Evolutionary conservation across 1,284 basidiomycete species (phyloP).

Genomic region (Butyriboletus appendiculatus): DNA sequence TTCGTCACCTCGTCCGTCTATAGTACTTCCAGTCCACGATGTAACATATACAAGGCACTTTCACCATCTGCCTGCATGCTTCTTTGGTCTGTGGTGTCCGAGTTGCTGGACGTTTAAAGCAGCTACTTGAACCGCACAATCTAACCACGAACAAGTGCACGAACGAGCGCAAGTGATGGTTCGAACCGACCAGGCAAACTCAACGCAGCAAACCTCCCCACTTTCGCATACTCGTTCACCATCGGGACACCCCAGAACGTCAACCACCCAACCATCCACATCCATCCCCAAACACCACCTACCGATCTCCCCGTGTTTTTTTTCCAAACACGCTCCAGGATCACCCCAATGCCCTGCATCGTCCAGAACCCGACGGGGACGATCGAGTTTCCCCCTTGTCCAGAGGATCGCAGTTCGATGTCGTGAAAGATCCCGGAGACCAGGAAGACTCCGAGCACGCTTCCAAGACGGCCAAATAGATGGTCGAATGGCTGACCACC

Average conservation of each 20-base stretch:
- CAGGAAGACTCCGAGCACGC: slow-evolving; percentile 54
- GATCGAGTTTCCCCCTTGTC: slow-evolving; percentile 48
- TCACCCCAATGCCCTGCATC: slow-evolving; percentile 51
- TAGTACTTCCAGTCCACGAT: too few relatives aligned
- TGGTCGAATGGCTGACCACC: slow-evolving; percentile 31
- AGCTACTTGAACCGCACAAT: too few relatives aligned
- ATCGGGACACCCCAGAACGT: slow-evolving; percentile 48
- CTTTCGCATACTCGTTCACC: slow-evolving; percentile 51
- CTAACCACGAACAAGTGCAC: too few relatives aligned
- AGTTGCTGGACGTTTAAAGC: too few relatives aligned
- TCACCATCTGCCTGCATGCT: too few relatives aligned
- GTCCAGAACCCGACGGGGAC: slow-evolving; percentile 30
- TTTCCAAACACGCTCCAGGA: slow-evolving; percentile 50
- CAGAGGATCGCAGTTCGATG: slow-evolving; percentile 56
- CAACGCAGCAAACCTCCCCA: slow-evolving; percentile 35
- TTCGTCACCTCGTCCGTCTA: slow-evolving; percentile 47
- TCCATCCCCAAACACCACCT: slow-evolving; percentile 45
- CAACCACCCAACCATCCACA: slow-evolving; percentile 55
- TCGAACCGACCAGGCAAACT: slow-evolving; percentile 13
- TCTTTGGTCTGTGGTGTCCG: too few relatives aligned
- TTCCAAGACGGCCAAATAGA: slow-evolving; percentile 47
- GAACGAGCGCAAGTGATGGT: slow-evolving; percentile 7
- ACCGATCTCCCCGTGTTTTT: slow-evolving; percentile 42
- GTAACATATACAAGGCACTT: too few relatives aligned
- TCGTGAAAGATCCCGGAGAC: slow-evolving; percentile 60